A percentile compares a stretch with the other conserved stretches of the same genome.
Conservation (phyloP, 441 rosid genomes). For the Isatis lusitanica region DNA sequence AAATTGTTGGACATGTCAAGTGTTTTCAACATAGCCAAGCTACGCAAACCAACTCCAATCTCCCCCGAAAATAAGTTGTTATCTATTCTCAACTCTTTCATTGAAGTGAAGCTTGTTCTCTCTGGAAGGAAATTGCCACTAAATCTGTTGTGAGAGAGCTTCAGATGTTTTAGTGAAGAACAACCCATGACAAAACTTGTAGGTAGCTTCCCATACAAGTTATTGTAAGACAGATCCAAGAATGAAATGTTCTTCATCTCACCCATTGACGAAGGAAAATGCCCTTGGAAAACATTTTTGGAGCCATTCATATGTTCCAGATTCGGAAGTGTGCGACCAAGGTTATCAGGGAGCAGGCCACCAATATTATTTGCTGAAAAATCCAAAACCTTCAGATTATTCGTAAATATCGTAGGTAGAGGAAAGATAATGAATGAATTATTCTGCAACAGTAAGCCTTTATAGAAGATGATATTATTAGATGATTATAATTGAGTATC, state of each 20-base stretch:
- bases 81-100: neutral
- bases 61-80: conserved; percentile 23
- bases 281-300: neutral
- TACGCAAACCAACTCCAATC: neutral
- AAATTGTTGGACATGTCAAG: conserved; percentile 16
- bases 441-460: too few species aligned
- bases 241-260: neutral
- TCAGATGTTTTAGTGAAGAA: neutral
- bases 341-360: too few species aligned
- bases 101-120: neutral
- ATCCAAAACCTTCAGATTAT: too few species aligned
- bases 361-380: too few species aligned
- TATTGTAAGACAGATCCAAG: conserved; percentile 13
- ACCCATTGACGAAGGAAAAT: conserved; percentile 12
- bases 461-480: too few species aligned
- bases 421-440: too few species aligned
- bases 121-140: neutral
- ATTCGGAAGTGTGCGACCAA: neutral
- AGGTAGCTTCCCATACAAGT: conserved; percentile 7
- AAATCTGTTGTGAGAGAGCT: conserved; percentile 27
- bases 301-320: neutral
- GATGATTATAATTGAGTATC: too few species aligned
- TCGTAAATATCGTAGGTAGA: too few species aligned
- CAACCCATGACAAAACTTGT: neutral
- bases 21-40: fast-evolving